phyloP scores from a whole-genome alignment of 2,329 filamentous ascomycete genomes.

The Penicillium frequentans region DNA sequence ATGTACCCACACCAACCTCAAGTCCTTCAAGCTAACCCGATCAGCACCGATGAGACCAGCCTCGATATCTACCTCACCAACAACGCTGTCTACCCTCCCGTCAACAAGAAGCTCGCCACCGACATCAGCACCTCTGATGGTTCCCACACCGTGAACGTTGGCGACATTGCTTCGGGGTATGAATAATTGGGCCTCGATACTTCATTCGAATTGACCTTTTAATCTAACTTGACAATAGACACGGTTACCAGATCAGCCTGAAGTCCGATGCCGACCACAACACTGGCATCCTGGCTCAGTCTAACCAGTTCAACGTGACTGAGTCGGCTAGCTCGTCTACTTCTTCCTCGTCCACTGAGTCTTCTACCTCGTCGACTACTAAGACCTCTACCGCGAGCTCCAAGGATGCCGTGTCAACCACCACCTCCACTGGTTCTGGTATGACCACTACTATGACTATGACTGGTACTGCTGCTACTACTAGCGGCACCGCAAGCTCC shows the following conservation, averaged over 20 bases:
- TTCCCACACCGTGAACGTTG: constrained; percentile 36
- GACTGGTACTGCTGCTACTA: constrained; percentile 3
- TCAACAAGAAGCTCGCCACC: constrained; percentile 34
- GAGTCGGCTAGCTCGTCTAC: constrained; percentile 16
- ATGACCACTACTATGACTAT: not conserved
- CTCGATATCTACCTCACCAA: constrained; percentile 46
- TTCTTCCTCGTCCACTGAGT: not conserved
- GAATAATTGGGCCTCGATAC: not conserved
- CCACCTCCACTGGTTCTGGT: constrained; percentile 7
- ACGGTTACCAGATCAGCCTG: constrained; percentile 44
- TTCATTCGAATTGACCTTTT: not conserved
- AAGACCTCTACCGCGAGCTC: constrained; percentile 6
- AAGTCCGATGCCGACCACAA: constrained; percentile 33
- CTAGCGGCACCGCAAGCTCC: constrained; percentile 1
- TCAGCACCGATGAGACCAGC: constrained; percentile 38
- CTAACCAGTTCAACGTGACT: constrained; percentile 35
- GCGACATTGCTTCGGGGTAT: constrained; percentile 26
- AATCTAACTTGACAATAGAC: constrained; percentile 20
- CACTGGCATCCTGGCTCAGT: constrained; percentile 45
- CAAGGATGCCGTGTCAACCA: not conserved
- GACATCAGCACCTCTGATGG: constrained; percentile 38
- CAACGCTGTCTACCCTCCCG: constrained; percentile 34
- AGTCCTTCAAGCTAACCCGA: not conserved
- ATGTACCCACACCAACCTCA: constrained; percentile 6
- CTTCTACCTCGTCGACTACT: not conserved